phyloP scores from a whole-genome alignment of 139 green algal species.

The Axilococcus clingmanii region DNA sequence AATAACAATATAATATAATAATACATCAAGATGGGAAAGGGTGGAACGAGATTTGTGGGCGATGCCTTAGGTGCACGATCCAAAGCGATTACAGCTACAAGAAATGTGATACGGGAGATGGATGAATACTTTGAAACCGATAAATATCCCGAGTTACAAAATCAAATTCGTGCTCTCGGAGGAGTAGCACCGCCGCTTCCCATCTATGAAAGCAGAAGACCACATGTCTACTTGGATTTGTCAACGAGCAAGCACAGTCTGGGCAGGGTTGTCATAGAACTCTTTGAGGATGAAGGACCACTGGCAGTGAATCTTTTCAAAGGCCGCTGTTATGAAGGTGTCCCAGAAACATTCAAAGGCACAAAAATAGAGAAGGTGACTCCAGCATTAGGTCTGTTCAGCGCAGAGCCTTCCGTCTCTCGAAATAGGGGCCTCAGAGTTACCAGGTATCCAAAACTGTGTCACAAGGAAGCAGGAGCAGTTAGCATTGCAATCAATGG shows the following conservation, averaged over 20 bases:
- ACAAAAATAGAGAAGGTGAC: no score
- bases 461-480: no score
- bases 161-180: constrained; percentile 9
- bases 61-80: constrained; percentile 16
- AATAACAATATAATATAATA: neutral
- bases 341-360: no score
- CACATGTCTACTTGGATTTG: constrained; percentile 54
- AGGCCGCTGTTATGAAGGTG: constrained; percentile 46
- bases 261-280: constrained; percentile 58
- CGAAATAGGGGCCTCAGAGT: no score
- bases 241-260: constrained; percentile 6
- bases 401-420: no score
- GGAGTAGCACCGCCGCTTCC: constrained; percentile 42
- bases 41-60: constrained; percentile 20
- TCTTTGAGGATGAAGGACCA: constrained; percentile 56
- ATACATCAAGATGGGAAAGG: constrained; percentile 14
- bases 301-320: constrained; percentile 39
- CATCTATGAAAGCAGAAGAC: constrained; percentile 28
- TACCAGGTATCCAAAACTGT: no score
- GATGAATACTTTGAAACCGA: constrained; percentile 29
- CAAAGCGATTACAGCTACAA: constrained; percentile 8
- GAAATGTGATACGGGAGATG: constrained; percentile 15
- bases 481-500: no score
- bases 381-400: no score
- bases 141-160: constrained; percentile 26